Evolutionary conservation across 495 filamentous ascomycete genomes (phyloP).

Genomic region (Schizothecium vesticola): DNA sequence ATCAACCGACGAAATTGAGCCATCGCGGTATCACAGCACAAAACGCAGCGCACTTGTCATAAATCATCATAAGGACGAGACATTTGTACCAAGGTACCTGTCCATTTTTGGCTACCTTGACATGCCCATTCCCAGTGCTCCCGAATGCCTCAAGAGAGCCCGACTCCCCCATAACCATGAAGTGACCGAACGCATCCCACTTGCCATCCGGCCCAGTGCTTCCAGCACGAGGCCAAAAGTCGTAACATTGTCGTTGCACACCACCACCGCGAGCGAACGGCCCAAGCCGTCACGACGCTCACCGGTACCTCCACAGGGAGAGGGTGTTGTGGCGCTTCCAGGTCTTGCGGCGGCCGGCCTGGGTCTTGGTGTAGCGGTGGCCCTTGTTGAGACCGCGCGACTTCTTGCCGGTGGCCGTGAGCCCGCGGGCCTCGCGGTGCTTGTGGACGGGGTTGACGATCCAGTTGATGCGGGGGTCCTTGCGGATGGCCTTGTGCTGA

Average conservation of each 20-base stretch:
- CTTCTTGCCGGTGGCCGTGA: constrained; percentile 98
- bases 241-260: constrained; percentile 14
- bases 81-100: constrained; percentile 15
- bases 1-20: background rate
- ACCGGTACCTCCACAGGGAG: constrained; percentile 82
- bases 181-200: constrained; percentile 15
- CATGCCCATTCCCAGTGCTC: constrained; percentile 17
- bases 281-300: constrained; percentile 27
- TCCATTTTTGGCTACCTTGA: constrained; percentile 25
- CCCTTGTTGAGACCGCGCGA: constrained; percentile 98
- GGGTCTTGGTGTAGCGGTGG: constrained; percentile 97
- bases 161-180: constrained; percentile 10
- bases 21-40: constrained; percentile 11
- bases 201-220: constrained; percentile 14
- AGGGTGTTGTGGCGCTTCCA: constrained; percentile 99
- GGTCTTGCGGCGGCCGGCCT: constrained; percentile 90
- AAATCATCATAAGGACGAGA: constrained; percentile 17
- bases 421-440: constrained; percentile 95
- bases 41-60: background rate
- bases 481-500: constrained; percentile 99
- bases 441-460: constrained; percentile 99
- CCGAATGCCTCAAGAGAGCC: constrained; percentile 14
- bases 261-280: constrained; percentile 8
- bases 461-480: constrained; percentile 99
- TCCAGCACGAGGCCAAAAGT: constrained; percentile 23